phyloP scores from a whole-genome alignment of 192 early-diverging fungal genomes.

The Linnemannia hyalina region DNA sequence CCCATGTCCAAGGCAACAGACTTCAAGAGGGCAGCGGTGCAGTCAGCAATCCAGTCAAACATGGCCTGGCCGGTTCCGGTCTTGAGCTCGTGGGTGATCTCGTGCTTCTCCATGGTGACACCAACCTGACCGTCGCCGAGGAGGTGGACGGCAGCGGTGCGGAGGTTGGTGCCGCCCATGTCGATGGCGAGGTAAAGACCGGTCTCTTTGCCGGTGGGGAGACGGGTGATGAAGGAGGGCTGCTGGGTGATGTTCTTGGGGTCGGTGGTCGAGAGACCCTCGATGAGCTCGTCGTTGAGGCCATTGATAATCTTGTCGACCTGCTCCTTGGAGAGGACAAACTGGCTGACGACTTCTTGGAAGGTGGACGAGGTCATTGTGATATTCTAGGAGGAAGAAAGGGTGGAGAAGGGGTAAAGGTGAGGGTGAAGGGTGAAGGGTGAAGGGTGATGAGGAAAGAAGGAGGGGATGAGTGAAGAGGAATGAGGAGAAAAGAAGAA shows the following conservation, averaged over 20 bases:
- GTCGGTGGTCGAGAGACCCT: slow-evolving; percentile 61
- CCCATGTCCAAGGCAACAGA: slow-evolving; percentile 59
- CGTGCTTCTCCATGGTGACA: slow-evolving; percentile 83
- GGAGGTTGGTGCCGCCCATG: slow-evolving; percentile 95
- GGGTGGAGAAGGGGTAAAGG: background rate
- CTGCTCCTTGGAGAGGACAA: slow-evolving; percentile 55
- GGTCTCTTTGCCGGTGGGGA: slow-evolving; percentile 87
- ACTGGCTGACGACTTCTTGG: slow-evolving; percentile 47
- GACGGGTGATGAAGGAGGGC: slow-evolving; percentile 87
- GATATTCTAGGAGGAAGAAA: background rate
- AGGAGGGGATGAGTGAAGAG: background rate
- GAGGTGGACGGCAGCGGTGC: slow-evolving; percentile 86
- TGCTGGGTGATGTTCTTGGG: slow-evolving; percentile 81
- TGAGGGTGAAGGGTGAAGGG: background rate
- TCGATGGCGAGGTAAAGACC: slow-evolving; percentile 94
- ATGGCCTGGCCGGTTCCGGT: slow-evolving; percentile 74
- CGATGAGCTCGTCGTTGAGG: slow-evolving; percentile 54
- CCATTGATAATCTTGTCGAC: slow-evolving; percentile 53
- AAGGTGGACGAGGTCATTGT: slow-evolving; percentile 42
- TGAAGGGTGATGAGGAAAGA: slow-evolving; percentile 1
- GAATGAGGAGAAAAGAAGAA: background rate
- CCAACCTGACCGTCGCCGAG: slow-evolving; percentile 77
- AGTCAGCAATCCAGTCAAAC: slow-evolving; percentile 89
- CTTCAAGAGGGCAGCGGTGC: slow-evolving; percentile 67
- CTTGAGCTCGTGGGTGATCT: slow-evolving; percentile 84